Conservation (phyloP, 2,329 filamentous ascomycete genomes). For the Thelonectria olida region DNA sequence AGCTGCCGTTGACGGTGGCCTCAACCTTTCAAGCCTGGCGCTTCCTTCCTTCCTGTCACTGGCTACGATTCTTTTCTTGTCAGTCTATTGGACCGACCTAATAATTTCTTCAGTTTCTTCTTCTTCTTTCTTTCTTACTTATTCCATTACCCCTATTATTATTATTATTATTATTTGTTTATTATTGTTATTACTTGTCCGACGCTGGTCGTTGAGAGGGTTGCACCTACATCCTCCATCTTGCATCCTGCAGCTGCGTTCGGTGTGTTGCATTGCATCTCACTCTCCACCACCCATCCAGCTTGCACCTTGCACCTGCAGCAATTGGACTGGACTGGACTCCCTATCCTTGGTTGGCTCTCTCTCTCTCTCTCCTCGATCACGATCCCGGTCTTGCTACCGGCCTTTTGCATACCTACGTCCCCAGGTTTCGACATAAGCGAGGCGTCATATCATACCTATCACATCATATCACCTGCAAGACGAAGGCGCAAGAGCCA, state of each 20-base stretch:
- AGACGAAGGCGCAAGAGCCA: not conserved
- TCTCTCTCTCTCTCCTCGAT: not conserved
- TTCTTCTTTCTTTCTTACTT: not conserved
- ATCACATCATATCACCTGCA: not conserved
- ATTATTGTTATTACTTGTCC: too few relatives aligned
- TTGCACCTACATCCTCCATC: constrained; percentile 9
- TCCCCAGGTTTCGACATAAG: constrained; percentile 10
- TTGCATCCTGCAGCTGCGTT: constrained; percentile 20
- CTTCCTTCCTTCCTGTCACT: not conserved
- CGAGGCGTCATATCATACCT: not conserved
- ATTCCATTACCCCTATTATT: too few relatives aligned
- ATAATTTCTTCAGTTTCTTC: not conserved
- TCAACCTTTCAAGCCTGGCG: not conserved
- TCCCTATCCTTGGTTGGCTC: constrained; percentile 1
- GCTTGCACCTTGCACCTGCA: constrained; percentile 3
- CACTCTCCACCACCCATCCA: not conserved
- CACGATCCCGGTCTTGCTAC: constrained; percentile 13
- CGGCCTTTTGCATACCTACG: constrained; percentile 12
- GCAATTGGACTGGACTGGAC: not conserved
- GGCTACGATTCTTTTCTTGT: not conserved
- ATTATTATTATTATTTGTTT: too few relatives aligned
- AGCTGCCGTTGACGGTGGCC: not conserved
- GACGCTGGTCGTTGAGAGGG: constrained; percentile 24
- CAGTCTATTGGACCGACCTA: not conserved
- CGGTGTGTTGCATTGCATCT: constrained; percentile 14